phyloP scores from a whole-genome alignment of 441 rosid genomes.

The Metrosideros polymorpha region DNA sequence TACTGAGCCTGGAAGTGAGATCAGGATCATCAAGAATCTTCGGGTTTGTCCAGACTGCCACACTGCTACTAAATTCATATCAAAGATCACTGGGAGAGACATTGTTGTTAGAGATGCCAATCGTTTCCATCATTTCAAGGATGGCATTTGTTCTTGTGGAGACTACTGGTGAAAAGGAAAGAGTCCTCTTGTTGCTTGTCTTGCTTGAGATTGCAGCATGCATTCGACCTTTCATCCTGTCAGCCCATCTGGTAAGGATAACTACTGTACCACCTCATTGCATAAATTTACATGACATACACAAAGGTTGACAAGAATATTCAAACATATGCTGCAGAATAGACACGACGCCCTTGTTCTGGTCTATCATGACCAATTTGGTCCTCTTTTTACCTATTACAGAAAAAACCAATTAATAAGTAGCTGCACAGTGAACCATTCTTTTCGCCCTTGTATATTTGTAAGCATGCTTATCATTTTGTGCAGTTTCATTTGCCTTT shows the following conservation, averaged over 20 bases:
- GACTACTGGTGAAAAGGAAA: slow-evolving; percentile 53
- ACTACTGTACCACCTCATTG: neutral
- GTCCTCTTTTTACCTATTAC: neutral
- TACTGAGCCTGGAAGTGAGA: slow-evolving; percentile 60
- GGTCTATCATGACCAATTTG: neutral
- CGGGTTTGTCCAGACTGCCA: slow-evolving; percentile 78
- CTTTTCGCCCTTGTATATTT: neutral
- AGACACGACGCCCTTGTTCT: neutral
- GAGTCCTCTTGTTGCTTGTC: neutral
- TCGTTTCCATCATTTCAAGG: slow-evolving; percentile 71
- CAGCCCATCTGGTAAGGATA: neutral
- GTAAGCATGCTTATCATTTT: neutral
- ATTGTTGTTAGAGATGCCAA: slow-evolving; percentile 77
- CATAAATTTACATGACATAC: neutral
- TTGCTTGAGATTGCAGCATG: neutral
- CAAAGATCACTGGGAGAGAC: slow-evolving; percentile 55
- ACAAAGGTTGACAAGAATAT: neutral
- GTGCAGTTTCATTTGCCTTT: neutral
- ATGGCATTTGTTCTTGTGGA: slow-evolving; percentile 68
- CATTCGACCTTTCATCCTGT: neutral
- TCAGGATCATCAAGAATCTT: slow-evolving; percentile 69
- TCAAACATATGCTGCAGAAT: neutral
- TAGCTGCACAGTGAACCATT: neutral
- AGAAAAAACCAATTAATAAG: neutral
- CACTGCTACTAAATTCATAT: slow-evolving; percentile 58